Base-by-base conservation (phyloP, 306 rosid species). In the Lablab purpureus region DNA sequence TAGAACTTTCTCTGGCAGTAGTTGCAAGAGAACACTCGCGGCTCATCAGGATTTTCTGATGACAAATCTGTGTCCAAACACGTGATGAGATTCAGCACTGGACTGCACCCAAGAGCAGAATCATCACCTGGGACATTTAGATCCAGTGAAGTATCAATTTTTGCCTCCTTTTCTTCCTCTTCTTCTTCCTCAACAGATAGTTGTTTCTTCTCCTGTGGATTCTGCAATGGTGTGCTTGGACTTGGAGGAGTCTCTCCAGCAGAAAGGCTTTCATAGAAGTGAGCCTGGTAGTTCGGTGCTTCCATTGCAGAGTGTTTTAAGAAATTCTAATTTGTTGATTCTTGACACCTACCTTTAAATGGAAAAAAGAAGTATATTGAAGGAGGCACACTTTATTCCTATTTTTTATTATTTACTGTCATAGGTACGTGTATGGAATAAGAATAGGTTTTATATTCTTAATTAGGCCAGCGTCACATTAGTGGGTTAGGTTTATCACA, bases 1-100 rank as follows among this genome's bases (percentile, higher is more conserved):
- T 85, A 88, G 85, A 94, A 92, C 55, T 94, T 92, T 76, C 94
- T 89, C 67, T 84, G 87, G 25, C 98, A 94, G 23, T 79, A 94
- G 59, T 92, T 94, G 81, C 97, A 94, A 25, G 96, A 83, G 77
- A 92, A 92, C 0, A 86, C 85, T 37, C 90, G 28, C 1, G 82
- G 87, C 73, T 88, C 87, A 0, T 23, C 10, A 0, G 75, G 55
- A 18, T 7, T 45, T 54, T 69, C 72, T 71, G 56, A 67, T 50
- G 85, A 49, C 32, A 84, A 83, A 55, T 73, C 87, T n/a, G 15
- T 47, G 25, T 83, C 87, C 58, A 86, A 74, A 47, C 62, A 40
- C 8, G 82, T 83, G 11, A 85, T 76, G 54, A 87, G 90, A 72
- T 88, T 89, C 45, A 87, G 87, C 54, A 84, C 83, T 10, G 74